Base-by-base conservation (phyloP, 1,139 yeast species). In the Yamadazyma blattariae region DNA sequence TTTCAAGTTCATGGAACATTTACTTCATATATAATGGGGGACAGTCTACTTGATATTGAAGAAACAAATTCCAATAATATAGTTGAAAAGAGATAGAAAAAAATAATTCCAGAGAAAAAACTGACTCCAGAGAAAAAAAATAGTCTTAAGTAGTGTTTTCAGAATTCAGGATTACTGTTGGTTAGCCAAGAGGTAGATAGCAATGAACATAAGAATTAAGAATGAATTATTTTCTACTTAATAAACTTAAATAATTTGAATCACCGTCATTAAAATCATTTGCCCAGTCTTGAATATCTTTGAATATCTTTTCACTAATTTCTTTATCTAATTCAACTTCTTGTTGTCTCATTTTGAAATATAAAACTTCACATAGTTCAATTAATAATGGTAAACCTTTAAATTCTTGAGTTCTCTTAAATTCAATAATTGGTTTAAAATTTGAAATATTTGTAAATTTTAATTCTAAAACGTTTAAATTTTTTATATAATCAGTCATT, bases 361-460 rank as follows among this genome's bases (percentile, higher is more conserved):
- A 82, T 30, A 87, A 64, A 3, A 66, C 58, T 50, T 85, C 95
- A 56, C 96, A 86, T 23, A 88, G 79, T 57, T 88, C 96, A 16
- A 89, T 68, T 30, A 87, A 57, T 11, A 88, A 71, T 2, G 77
- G 69, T 7, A 74, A 66, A 7, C 77, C 77, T 30, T 58, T 57
- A 25, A 65, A 59, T 39, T 74, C 77, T 45, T 79, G 83, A 44
- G 77, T 67, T 39, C 83, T 67, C 51, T 80, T 82, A 64, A 81
- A 88, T 46, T 74, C 72, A 16, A 87, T 80, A 3, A 90, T 58
- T 2, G 92, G 81, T 35, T 63, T 65, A 58, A 86, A 68, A 39
- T 83, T 71, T 4, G 79, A 73, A 27, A 89, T 57, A 20, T 71
- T 70, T 40, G 86, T 71, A 39, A 80, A 79, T 39, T 95, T 67